A percentile compares a stretch with the other conserved stretches of the same genome.
phyloP scores from a whole-genome alignment of 805 yeast species.

The Spathaspora boniae region DNA sequence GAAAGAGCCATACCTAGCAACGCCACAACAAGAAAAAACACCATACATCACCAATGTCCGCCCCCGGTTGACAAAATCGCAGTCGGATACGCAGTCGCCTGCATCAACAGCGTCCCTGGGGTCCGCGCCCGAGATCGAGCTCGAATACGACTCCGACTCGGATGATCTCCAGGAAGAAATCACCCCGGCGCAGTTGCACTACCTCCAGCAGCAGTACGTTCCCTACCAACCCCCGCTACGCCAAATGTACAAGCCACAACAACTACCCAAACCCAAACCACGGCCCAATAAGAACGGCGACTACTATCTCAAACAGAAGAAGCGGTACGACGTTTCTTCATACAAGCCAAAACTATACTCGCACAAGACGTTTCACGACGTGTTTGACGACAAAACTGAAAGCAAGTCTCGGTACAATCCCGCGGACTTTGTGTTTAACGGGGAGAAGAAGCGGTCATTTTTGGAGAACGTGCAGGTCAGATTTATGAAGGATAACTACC shows the following conservation, averaged over 20 bases:
- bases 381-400: slow-evolving; percentile 31
- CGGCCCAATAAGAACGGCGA: slow-evolving; percentile 16
- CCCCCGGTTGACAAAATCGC: background rate
- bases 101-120: background rate
- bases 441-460: slow-evolving; percentile 20
- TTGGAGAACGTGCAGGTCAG: slow-evolving; percentile 26
- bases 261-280: background rate
- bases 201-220: slow-evolving; percentile 15
- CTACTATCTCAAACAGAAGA: slow-evolving; percentile 36
- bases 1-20: no score
- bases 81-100: slow-evolving; percentile 6
- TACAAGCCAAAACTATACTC: slow-evolving; percentile 35
- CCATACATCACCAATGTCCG: slow-evolving; percentile 6
- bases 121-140: background rate
- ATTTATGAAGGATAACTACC: slow-evolving; percentile 29
- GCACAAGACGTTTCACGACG: slow-evolving; percentile 37
- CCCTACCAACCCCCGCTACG: slow-evolving; percentile 7
- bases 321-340: slow-evolving; percentile 29
- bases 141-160: slow-evolving; percentile 14
- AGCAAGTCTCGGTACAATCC: slow-evolving; percentile 32
- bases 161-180: slow-evolving; percentile 30
- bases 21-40: no score
- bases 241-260: slow-evolving; percentile 5
- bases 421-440: slow-evolving; percentile 37
- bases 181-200: slow-evolving; percentile 38